These are phyloP conservation scores for Trichoderma sp. DNA, from an alignment of 2,329 filamentous ascomycete species.

Conservation along the genomic window DNA sequence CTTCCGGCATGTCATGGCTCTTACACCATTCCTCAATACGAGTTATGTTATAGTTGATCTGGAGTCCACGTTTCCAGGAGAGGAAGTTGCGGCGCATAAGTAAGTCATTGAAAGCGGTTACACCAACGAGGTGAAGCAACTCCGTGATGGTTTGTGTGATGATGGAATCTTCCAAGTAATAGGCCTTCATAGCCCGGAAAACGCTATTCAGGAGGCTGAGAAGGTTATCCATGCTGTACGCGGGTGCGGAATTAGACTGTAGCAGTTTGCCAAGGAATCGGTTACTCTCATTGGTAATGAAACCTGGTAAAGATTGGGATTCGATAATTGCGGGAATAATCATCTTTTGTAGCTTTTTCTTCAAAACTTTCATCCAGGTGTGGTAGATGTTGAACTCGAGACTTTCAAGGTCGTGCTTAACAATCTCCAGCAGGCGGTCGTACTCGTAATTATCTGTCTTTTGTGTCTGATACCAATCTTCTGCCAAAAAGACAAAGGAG, in stretches of 20 bases:
- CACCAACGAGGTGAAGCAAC: slow-evolving; percentile 86
- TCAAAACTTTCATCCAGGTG: slow-evolving; percentile 99
- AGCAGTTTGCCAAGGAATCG: slow-evolving; percentile 97
- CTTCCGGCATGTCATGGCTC: slow-evolving; percentile 99
- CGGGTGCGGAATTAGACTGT: slow-evolving; percentile 83
- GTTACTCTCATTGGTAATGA: slow-evolving; percentile 98
- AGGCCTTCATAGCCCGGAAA: slow-evolving; percentile 98
- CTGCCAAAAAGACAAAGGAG: slow-evolving; percentile 97
- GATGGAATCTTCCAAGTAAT: slow-evolving; percentile 94
- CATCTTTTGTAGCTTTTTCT: slow-evolving; percentile 99
- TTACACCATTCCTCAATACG: slow-evolving; percentile 99
- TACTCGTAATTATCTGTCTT: slow-evolving; percentile 99
- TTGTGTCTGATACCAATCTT: slow-evolving; percentile 99
- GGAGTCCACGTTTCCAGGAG: slow-evolving; percentile 97
- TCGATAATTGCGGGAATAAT: slow-evolving; percentile 99
- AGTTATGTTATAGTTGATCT: slow-evolving; percentile 99
- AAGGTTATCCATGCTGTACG: slow-evolving; percentile 99
- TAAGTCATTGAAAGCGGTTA: slow-evolving; percentile 97
- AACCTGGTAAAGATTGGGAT: slow-evolving; percentile 95
- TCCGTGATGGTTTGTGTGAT: slow-evolving; percentile 95
- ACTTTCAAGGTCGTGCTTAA: slow-evolving; percentile 98
- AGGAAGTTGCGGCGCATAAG: slow-evolving; percentile 98
- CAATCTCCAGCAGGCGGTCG: slow-evolving; percentile 93
- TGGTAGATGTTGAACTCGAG: slow-evolving; percentile 99
- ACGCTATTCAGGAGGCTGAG: slow-evolving; percentile 94